These are phyloP conservation scores for Immersiporthe knoxdaviesiana DNA, from an alignment of 2,329 filamentous ascomycete species.

Conservation along the genomic window DNA sequence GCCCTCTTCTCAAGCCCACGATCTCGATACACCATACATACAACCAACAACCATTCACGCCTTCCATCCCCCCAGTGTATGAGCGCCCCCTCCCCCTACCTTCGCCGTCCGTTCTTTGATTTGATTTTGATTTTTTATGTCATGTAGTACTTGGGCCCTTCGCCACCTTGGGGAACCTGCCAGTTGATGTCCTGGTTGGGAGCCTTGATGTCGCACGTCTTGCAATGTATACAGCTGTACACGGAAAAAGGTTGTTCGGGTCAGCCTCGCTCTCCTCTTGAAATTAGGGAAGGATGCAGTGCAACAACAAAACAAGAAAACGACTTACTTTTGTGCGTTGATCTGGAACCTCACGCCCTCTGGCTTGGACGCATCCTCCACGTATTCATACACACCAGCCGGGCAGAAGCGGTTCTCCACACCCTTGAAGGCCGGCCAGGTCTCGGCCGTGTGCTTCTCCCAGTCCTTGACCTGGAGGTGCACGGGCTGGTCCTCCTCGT, in stretches of 20 bases:
- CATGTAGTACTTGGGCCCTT: conserved; percentile 73
- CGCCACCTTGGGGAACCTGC: conserved; percentile 92
- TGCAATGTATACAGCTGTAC: conserved; percentile 95
- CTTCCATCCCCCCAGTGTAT: background rate
- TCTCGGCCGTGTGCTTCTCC: conserved; percentile 82
- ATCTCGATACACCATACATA: background rate
- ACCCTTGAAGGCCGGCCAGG: conserved; percentile 87
- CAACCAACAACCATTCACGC: background rate
- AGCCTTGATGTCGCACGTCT: conserved; percentile 99
- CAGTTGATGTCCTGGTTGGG: conserved; percentile 97
- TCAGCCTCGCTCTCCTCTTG: conserved; percentile 8
- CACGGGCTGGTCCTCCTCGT: conserved; percentile 97
- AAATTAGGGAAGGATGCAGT: background rate
- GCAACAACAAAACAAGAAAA: conserved; percentile 10
- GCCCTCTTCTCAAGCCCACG: background rate
- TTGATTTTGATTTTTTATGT: conserved; percentile 44
- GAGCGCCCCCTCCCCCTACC: background rate
- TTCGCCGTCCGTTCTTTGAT: background rate
- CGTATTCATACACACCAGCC: conserved; percentile 96
- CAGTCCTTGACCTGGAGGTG: conserved; percentile 95
- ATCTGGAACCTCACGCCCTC: conserved; percentile 96
- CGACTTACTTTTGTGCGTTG: conserved; percentile 90
- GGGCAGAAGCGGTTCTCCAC: conserved; percentile 97
- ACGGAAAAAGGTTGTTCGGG: conserved; percentile 36
- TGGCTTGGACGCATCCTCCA: conserved; percentile 86